A percentile compares a stretch with the other conserved stretches of the same genome.
phyloP scores from a whole-genome alignment of 202 grass and related monocot species.

The Bolboschoenoplectus hybrid region DNA sequence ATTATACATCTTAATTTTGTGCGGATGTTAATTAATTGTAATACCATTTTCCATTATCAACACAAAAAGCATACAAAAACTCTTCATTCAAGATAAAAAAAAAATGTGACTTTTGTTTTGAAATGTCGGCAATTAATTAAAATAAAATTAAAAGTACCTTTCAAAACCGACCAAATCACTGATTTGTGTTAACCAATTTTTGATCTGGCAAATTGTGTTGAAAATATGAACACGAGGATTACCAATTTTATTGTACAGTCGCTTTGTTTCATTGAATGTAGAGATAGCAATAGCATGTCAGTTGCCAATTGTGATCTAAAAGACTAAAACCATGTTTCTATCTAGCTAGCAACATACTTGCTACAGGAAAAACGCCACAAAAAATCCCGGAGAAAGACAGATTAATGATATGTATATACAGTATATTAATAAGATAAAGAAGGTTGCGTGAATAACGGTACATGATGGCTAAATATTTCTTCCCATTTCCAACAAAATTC shows the following conservation, averaged over 20 bases:
- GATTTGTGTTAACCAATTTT: not conserved
- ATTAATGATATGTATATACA: not conserved
- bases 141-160: not conserved
- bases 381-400: not conserved
- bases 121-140: not conserved
- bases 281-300: not conserved
- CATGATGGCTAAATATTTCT: not conserved
- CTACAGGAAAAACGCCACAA: not conserved
- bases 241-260: not conserved
- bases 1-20: not conserved
- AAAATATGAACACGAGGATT: not conserved
- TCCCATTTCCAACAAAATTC: not conserved
- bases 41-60: not conserved
- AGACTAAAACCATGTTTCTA: too few species aligned
- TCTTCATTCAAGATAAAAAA: not conserved
- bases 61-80: not conserved
- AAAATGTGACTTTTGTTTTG: not conserved
- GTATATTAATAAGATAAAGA: not conserved
- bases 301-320: not conserved
- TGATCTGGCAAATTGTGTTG: not conserved
- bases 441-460: not conserved
- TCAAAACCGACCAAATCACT: not conserved
- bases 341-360: not conserved
- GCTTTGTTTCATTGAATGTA: not conserved
- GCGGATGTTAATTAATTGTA: not conserved